These are phyloP conservation scores for Epichloe uncinata DNA, from an alignment of 2,329 filamentous ascomycete species.

Conservation along the genomic window DNA sequence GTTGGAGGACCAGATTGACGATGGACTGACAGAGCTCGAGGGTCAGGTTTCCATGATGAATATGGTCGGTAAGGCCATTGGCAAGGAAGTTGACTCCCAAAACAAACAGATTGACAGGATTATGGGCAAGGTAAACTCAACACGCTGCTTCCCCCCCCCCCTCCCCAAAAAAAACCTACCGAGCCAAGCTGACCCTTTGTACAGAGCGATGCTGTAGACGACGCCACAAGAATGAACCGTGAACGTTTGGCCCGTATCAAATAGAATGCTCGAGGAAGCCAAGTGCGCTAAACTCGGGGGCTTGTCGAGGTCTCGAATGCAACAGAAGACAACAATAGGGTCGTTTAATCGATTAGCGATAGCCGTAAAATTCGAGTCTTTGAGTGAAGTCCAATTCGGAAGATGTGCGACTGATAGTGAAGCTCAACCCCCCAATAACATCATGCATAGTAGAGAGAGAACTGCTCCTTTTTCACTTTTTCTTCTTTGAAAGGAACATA, in stretches of 20 bases:
- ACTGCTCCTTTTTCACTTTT: neutral
- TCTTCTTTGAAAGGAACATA: neutral
- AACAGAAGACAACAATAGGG: too few species aligned
- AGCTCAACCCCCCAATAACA: neutral
- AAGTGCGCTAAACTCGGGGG: neutral
- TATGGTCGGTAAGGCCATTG: conserved; percentile 58
- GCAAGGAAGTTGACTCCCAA: conserved; percentile 61
- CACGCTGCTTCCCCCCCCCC: too few species aligned
- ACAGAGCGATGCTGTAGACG: conserved; percentile 71
- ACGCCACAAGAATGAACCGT: conserved; percentile 67
- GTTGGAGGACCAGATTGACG: conserved; percentile 42
- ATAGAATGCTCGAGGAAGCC: conserved; percentile 10
- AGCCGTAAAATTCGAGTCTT: neutral
- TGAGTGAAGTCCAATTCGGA: neutral
- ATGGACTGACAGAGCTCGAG: conserved; percentile 50
- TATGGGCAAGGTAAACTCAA: conserved; percentile 52
- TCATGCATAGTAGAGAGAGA: neutral
- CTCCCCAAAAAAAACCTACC: too few species aligned
- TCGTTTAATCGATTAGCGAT: too few species aligned
- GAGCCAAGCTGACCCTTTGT: conserved; percentile 15
- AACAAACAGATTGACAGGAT: conserved; percentile 66
- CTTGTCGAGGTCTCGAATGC: neutral
- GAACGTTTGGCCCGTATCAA: conserved; percentile 53
- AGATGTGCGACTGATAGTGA: too few species aligned
- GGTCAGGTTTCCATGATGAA: conserved; percentile 60